These are phyloP conservation scores for Aspergillus japonicus DNA, from an alignment of 2,329 filamentous ascomycete species.

Conservation along the genomic window DNA sequence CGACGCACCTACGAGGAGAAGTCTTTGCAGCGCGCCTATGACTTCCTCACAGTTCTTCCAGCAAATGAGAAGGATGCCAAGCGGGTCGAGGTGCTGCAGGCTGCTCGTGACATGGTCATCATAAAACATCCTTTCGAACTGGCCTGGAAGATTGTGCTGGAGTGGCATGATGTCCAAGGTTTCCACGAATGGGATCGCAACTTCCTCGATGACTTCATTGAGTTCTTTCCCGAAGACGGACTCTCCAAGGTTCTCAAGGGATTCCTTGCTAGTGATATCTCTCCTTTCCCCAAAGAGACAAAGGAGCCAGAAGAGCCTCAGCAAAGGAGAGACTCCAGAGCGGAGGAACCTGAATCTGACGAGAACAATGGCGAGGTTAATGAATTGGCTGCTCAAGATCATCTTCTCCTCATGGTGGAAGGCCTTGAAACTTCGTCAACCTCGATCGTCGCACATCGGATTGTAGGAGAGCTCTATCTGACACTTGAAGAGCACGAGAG, in stretches of 20 bases:
- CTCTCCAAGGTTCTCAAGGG: slow-evolving; percentile 78
- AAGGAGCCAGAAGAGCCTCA: slow-evolving; percentile 35
- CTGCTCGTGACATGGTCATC: slow-evolving; percentile 91
- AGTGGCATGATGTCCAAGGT: slow-evolving; percentile 79
- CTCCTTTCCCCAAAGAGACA: slow-evolving; percentile 68
- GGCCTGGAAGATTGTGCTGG: slow-evolving; percentile 86
- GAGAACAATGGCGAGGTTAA: slow-evolving; percentile 44
- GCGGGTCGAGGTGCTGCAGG: slow-evolving; percentile 68
- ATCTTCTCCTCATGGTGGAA: slow-evolving; percentile 76
- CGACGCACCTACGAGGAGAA: slow-evolving; percentile 88
- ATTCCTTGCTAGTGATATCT: slow-evolving; percentile 79
- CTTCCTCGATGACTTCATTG: slow-evolving; percentile 76
- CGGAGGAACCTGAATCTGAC: slow-evolving; percentile 14
- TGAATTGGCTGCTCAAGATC: slow-evolving; percentile 71
- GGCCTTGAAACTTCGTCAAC: slow-evolving; percentile 62
- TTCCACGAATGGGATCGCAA: slow-evolving; percentile 74
- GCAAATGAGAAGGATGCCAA: slow-evolving; percentile 67
- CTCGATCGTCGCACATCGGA: slow-evolving; percentile 77
- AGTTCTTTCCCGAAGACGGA: slow-evolving; percentile 80
- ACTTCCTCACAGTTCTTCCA: slow-evolving; percentile 69
- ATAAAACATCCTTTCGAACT: slow-evolving; percentile 87
- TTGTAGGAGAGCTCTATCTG: slow-evolving; percentile 81
- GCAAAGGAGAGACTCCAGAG: slow-evolving; percentile 6
- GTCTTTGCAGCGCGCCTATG: slow-evolving; percentile 75
- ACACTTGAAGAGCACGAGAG: slow-evolving; percentile 81